A percentile compares a stretch with the other conserved stretches of the same genome.
phyloP scores from a whole-genome alignment of 1,139 yeast species.

The Yamadazyma songkhlaensis region DNA sequence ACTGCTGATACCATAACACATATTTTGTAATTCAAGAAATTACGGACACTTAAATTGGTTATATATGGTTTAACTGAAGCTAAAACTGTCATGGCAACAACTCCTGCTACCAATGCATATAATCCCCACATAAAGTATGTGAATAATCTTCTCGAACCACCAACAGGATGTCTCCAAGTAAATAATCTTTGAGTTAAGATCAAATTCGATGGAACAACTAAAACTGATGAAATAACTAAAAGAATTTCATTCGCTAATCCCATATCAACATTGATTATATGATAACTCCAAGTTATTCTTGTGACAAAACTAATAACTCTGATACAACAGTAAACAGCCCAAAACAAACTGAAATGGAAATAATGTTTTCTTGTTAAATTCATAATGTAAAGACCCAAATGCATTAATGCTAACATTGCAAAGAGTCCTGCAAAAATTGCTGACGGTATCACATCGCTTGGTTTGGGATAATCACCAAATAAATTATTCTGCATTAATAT shows the following conservation, averaged over 20 bases:
- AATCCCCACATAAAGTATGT: slow-evolving; percentile 31
- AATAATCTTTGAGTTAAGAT: slow-evolving; percentile 41
- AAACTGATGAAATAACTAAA: slow-evolving; percentile 31
- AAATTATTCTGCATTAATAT: slow-evolving; percentile 18
- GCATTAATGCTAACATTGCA: slow-evolving; percentile 23
- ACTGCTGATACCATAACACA: slow-evolving; percentile 30
- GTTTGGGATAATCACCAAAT: slow-evolving; percentile 35
- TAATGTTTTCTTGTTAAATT: slow-evolving; percentile 36
- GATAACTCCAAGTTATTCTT: slow-evolving; percentile 29
- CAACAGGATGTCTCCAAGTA: slow-evolving; percentile 48
- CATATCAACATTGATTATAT: slow-evolving; percentile 29
- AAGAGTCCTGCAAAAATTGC: slow-evolving; percentile 30
- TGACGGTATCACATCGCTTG: slow-evolving; percentile 28
- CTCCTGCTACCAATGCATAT: slow-evolving; percentile 27
- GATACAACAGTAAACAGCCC: slow-evolving; percentile 29
- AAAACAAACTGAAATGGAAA: slow-evolving; percentile 31
- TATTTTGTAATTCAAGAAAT: slow-evolving; percentile 23
- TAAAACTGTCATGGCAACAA: slow-evolving; percentile 31
- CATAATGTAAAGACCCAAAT: slow-evolving; percentile 25
- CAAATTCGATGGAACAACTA: slow-evolving; percentile 36
- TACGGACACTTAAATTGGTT: slow-evolving; percentile 21
- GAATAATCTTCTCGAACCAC: slow-evolving; percentile 37
- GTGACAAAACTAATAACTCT: slow-evolving; percentile 30
- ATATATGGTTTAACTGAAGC: slow-evolving; percentile 35
- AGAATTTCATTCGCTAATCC: slow-evolving; percentile 36